A percentile compares a stretch with the other conserved stretches of the same genome.
These are phyloP conservation scores for Sclerotinia minor DNA, from an alignment of 2,329 filamentous ascomycete genomes.

Conservation along the genomic window DNA sequence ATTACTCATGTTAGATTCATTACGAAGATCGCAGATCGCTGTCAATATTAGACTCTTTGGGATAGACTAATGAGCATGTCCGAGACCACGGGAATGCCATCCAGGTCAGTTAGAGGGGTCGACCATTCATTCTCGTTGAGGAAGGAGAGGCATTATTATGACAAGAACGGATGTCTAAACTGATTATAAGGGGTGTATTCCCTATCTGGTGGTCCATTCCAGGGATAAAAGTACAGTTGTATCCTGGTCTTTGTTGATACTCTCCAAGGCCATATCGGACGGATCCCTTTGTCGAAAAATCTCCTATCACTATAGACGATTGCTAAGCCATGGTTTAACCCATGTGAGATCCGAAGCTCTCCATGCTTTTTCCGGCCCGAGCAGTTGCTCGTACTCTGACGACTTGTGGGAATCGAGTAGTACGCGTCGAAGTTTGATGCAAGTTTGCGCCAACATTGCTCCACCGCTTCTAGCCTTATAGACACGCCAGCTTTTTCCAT, in stretches of 20 bases:
- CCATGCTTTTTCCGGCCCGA: background rate
- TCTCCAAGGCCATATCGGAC: background rate
- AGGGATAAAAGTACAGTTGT: background rate
- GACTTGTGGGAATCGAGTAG: slow-evolving; percentile 14
- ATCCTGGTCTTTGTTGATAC: slow-evolving; percentile 4
- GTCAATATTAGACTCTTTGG: background rate
- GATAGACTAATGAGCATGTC: background rate
- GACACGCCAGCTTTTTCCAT: slow-evolving; percentile 27
- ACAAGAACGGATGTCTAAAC: background rate
- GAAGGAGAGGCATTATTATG: background rate
- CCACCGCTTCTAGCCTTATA: slow-evolving; percentile 33
- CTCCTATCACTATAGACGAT: background rate
- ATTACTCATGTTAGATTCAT: background rate
- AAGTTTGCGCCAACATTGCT: slow-evolving; percentile 22
- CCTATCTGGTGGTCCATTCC: slow-evolving; percentile 9
- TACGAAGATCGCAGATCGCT: background rate
- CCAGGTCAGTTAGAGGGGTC: background rate
- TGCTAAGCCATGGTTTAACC: background rate
- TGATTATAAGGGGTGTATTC: slow-evolving; percentile 1
- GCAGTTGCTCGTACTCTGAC: slow-evolving; percentile 4
- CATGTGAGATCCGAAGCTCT: background rate
- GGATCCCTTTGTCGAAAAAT: background rate
- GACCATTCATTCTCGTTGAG: background rate
- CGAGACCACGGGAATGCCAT: slow-evolving; percentile 9
- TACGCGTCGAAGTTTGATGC: slow-evolving; percentile 21